Evolutionary conservation across 805 yeast species (phyloP).

Genomic region (Candida rishiriensis): DNA sequence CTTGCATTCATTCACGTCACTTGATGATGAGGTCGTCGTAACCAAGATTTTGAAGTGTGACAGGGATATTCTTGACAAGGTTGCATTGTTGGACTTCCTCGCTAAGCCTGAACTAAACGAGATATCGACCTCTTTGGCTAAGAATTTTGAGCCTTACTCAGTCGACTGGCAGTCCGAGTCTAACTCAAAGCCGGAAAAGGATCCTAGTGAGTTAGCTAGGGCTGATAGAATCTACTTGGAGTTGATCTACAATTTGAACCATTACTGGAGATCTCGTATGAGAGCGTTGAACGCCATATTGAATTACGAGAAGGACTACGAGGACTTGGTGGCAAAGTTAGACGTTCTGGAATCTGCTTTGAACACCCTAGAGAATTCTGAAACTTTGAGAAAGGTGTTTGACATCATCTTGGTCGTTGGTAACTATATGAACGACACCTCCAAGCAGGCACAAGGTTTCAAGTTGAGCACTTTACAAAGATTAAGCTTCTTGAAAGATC

Average conservation of each 20-base stretch:
- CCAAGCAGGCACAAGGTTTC: slow-evolving; percentile 92
- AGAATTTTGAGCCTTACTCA: slow-evolving; percentile 76
- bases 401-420: slow-evolving; percentile 89
- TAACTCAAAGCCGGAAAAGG: slow-evolving; percentile 53
- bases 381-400: slow-evolving; percentile 64
- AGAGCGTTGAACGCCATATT: slow-evolving; percentile 71
- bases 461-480: slow-evolving; percentile 85
- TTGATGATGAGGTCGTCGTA: slow-evolving; percentile 64
- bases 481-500: slow-evolving; percentile 86
- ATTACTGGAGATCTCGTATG: slow-evolving; percentile 91
- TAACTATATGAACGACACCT: slow-evolving; percentile 91
- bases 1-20: slow-evolving; percentile 66
- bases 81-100: slow-evolving; percentile 80
- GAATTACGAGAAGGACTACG: slow-evolving; percentile 73
- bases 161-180: slow-evolving; percentile 55
- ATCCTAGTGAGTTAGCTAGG: slow-evolving; percentile 73
- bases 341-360: slow-evolving; percentile 71
- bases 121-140: slow-evolving; percentile 62
- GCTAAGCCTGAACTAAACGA: slow-evolving; percentile 71
- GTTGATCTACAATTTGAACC: slow-evolving; percentile 74
- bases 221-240: slow-evolving; percentile 84
- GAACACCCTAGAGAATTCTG: slow-evolving; percentile 58
- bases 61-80: slow-evolving; percentile 59
- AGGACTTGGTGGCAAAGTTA: slow-evolving; percentile 63
- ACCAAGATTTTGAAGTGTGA: slow-evolving; percentile 73